Evolutionary conservation across 2,329 filamentous ascomycete genomes (phyloP).

Genomic region (Trichoderma polysporum): DNA sequence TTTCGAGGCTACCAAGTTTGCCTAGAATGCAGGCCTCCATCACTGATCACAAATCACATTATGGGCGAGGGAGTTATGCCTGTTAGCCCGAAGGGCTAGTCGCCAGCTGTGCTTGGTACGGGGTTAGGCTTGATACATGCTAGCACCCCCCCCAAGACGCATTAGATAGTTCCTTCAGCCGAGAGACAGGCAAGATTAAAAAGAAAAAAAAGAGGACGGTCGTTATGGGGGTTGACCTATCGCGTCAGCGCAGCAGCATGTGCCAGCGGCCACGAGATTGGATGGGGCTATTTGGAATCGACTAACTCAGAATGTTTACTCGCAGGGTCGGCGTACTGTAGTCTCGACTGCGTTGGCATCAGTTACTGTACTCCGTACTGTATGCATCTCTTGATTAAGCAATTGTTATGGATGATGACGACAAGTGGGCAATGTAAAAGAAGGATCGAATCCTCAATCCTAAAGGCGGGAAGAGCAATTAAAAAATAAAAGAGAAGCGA

Average conservation of each 20-base stretch:
- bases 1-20: not conserved
- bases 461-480: not conserved
- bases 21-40: not conserved
- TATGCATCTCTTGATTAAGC: not conserved
- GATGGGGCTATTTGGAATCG: not conserved
- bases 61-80: not conserved
- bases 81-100: constrained; percentile 5
- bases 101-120: not conserved
- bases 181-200: not conserved
- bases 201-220: not conserved
- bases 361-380: too few species aligned
- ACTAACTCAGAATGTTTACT: not conserved
- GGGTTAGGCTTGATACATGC: not conserved
- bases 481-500: not conserved
- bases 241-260: constrained; percentile 17
- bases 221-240: constrained; percentile 5
- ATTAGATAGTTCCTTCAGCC: not conserved
- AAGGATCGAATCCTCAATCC: constrained; percentile 7
- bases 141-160: not conserved
- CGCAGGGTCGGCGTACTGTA: too few species aligned
- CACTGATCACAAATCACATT: constrained; percentile 11
- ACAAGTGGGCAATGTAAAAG: not conserved
- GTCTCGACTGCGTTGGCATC: too few species aligned
- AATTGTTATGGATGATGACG: not conserved
- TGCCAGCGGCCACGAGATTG: constrained; percentile 11